These are phyloP conservation scores for Acorus gramineus DNA, from an alignment of 106 monocot genomes.

Conservation along the genomic window DNA sequence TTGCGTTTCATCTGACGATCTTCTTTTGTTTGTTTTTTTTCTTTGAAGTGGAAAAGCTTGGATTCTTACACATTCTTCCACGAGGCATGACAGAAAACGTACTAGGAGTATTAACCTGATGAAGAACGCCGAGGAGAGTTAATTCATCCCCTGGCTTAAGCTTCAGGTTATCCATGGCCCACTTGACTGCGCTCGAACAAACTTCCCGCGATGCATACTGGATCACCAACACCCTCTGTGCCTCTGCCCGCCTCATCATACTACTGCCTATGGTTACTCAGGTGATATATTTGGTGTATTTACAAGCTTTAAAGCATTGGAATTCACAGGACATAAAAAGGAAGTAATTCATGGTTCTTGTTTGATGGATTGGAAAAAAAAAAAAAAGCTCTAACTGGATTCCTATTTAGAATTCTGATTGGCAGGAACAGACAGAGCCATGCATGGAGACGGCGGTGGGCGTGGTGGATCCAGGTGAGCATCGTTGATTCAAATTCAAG, in stretches of 20 bases:
- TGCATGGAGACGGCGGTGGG: neutral
- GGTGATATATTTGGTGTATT: too few relatives aligned
- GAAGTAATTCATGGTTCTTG: too few relatives aligned
- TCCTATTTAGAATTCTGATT: too few relatives aligned
- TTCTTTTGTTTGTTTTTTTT: too few relatives aligned
- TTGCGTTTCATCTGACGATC: too few relatives aligned
- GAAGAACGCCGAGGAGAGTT: constrained; percentile 43
- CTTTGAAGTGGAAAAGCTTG: neutral
- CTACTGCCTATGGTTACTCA: too few relatives aligned
- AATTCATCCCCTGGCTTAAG: constrained; percentile 49
- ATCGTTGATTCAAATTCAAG: constrained; percentile 4
- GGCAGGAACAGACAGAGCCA: too few relatives aligned
- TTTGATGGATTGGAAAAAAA: too few relatives aligned
- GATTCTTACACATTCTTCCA: constrained; percentile 24
- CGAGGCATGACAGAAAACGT: constrained; percentile 25
- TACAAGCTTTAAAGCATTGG: too few relatives aligned
- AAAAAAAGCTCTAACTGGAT: too few relatives aligned
- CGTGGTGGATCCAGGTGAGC: neutral
- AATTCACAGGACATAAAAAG: too few relatives aligned
- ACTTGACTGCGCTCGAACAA: constrained; percentile 32
- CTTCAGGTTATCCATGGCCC: constrained; percentile 33
- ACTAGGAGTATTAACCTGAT: constrained; percentile 45
- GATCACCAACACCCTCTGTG: constrained; percentile 42
- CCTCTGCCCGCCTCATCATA: constrained; percentile 3
- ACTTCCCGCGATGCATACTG: constrained; percentile 44